Conservation (phyloP, 768 basidiomycete genomes). For the Pulveroboletus sp. region DNA sequence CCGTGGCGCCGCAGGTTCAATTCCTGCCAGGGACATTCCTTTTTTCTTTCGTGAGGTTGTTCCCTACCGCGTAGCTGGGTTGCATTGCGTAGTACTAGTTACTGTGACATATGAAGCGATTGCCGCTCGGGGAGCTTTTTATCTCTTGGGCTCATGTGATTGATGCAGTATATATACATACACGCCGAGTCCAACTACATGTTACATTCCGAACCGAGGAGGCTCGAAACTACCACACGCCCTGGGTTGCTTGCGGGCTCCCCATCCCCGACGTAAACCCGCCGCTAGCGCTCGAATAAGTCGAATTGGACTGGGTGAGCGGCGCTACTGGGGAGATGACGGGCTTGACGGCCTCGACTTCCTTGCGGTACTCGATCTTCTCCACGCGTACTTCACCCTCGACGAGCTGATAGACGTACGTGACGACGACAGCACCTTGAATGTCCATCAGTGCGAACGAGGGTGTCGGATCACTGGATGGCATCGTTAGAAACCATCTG, state of each 20-base stretch:
- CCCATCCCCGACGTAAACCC: slow-evolving; percentile 22
- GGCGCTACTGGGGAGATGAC: slow-evolving; percentile 12
- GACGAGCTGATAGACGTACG: slow-evolving; percentile 93
- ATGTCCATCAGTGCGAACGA: slow-evolving; percentile 98
- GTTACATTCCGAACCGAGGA: not conserved
- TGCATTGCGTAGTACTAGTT: no score
- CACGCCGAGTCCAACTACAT: not conserved
- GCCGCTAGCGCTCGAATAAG: slow-evolving; percentile 27
- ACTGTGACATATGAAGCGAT: no score
- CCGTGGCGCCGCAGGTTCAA: slow-evolving; percentile 37
- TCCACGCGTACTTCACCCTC: slow-evolving; percentile 92
- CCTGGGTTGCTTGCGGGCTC: slow-evolving; percentile 27
- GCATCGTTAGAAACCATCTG: not conserved
- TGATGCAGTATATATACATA: no score
- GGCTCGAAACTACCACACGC: slow-evolving; percentile 26
- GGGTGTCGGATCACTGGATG: slow-evolving; percentile 73
- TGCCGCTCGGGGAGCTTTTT: no score
- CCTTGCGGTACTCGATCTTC: slow-evolving; percentile 82
- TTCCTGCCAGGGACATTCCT: slow-evolving; percentile 34
- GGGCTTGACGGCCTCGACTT: slow-evolving; percentile 40
- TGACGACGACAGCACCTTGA: slow-evolving; percentile 94
- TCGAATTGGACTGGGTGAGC: slow-evolving; percentile 30
- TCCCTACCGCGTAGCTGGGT: no score
- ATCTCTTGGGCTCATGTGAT: not conserved
- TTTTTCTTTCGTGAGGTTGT: slow-evolving; percentile 15